Conservation (phyloP, 441 rosid genomes). For the Flueggea neowawraea region DNA sequence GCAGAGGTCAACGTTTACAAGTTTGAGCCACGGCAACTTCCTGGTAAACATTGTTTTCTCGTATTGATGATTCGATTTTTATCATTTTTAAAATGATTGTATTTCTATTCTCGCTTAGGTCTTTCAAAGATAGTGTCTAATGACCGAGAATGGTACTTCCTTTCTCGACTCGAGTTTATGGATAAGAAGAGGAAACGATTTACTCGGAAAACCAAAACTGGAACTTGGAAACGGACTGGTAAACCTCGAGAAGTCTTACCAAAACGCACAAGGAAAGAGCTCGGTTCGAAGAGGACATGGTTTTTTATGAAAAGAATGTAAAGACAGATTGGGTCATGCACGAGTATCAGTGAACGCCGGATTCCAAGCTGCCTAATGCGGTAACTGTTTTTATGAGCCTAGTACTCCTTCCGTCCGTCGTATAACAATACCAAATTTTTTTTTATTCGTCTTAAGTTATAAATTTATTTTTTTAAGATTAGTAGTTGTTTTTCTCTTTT, state of each 20-base stretch:
- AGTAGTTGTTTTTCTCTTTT: too few species aligned
- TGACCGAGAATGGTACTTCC: conserved; percentile 3
- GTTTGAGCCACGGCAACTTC: neutral
- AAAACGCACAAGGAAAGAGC: neutral
- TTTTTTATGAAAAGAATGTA: neutral
- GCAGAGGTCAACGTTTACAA: neutral
- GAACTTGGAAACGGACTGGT: conserved; percentile 6
- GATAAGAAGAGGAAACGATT: too few species aligned
- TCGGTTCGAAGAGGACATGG: conserved; percentile 3
- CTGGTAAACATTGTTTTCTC: too few species aligned
- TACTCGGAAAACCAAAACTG: neutral
- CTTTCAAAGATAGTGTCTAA: too few species aligned
- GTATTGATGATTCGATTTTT: neutral
- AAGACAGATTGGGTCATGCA: conserved; percentile 6
- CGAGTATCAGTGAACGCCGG: neutral
- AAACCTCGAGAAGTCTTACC: neutral
- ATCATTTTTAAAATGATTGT: neutral
- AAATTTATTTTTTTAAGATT: too few species aligned
- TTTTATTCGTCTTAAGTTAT: too few species aligned
- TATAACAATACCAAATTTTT: too few species aligned
- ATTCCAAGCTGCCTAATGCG: too few species aligned
- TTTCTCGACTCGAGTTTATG: conserved; percentile 2
- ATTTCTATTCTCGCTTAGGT: neutral
- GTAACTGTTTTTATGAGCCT: too few species aligned
- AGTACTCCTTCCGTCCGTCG: too few species aligned